These are phyloP conservation scores for Colletotrichum somersetense DNA, from an alignment of 2,329 filamentous ascomycete species.

Conservation along the genomic window DNA sequence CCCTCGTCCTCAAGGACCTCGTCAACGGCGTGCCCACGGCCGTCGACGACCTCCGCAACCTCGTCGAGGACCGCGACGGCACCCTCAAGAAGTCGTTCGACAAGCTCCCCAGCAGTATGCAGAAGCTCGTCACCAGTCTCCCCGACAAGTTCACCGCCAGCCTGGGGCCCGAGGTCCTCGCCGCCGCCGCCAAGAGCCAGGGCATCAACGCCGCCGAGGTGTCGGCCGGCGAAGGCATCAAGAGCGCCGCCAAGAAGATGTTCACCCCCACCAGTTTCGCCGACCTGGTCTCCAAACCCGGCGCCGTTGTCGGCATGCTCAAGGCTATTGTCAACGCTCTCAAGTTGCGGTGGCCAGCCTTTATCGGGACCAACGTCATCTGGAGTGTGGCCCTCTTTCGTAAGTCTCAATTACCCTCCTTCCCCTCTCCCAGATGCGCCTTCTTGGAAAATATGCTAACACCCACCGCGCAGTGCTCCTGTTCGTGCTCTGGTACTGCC, in stretches of 20 bases:
- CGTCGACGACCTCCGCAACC: conserved; percentile 82
- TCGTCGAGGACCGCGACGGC: conserved; percentile 72
- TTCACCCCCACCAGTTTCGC: conserved; percentile 79
- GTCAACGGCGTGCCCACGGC: conserved; percentile 94
- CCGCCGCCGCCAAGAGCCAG: conserved; percentile 81
- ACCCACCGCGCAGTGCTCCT: conserved; percentile 73
- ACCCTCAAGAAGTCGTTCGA: conserved; percentile 71
- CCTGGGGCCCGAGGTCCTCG: conserved; percentile 85
- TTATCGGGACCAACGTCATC: conserved; percentile 89
- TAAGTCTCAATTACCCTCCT: conserved; percentile 59
- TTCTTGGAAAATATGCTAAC: conserved; percentile 25
- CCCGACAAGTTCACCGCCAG: conserved; percentile 83
- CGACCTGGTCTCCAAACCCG: conserved; percentile 85
- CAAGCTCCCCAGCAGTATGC: conserved; percentile 80
- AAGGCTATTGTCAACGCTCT: conserved; percentile 92
- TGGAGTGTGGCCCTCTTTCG: conserved; percentile 90
- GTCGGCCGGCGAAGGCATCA: conserved; percentile 57
- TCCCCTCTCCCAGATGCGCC: not conserved
- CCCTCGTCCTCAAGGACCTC: conserved; percentile 90
- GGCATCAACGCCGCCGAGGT: conserved; percentile 69
- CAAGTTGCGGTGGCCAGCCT: conserved; percentile 88
- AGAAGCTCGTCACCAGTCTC: conserved; percentile 87
- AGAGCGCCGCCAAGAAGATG: conserved; percentile 74
- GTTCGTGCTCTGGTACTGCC: conserved; percentile 97
- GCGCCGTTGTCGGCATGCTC: conserved; percentile 86